Percentiles rank a stretch among this genome's conserved stretches.
phyloP scores from a whole-genome alignment of 495 filamentous ascomycete genomes.

The Collariella sp. region DNA sequence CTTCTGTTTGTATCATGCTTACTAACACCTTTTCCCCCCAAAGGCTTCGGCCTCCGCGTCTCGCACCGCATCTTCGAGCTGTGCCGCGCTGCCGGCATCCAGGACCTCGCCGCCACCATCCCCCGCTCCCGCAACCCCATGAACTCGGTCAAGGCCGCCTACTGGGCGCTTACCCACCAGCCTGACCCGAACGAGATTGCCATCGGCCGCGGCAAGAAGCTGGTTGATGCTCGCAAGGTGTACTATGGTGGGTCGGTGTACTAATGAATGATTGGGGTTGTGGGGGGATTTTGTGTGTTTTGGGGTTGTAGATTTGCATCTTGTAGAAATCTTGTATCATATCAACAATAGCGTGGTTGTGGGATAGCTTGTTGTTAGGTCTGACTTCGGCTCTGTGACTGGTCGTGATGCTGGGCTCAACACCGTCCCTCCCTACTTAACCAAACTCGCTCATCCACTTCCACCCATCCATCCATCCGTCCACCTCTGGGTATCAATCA shows the following conservation, averaged over 20 bases:
- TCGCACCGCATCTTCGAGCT: conserved; percentile 91
- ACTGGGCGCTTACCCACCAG: conserved; percentile 73
- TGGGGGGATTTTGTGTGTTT: neutral
- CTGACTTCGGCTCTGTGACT: neutral
- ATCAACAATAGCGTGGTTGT: neutral
- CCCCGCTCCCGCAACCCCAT: conserved; percentile 79
- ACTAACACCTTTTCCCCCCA: neutral
- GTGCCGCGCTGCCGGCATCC: conserved; percentile 70
- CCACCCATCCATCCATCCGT: neutral
- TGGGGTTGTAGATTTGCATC: neutral
- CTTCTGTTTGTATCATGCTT: conserved; percentile 2
- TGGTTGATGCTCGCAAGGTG: conserved; percentile 92
- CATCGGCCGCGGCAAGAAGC: conserved; percentile 76
- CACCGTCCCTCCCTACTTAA: neutral
- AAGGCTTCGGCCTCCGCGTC: conserved; percentile 77
- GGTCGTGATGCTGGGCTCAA: neutral
- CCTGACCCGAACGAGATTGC: conserved; percentile 81
- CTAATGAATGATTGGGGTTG: conserved; percentile 13
- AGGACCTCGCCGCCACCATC: conserved; percentile 74
- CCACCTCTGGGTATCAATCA: neutral
- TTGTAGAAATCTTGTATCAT: conserved; percentile 2
- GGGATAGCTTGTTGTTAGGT: neutral
- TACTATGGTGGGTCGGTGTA: conserved; percentile 80
- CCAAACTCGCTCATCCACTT: neutral
- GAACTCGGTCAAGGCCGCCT: conserved; percentile 90